Evolutionary conservation across 306 rosid genomes (phyloP).

Genomic region (Psophocarpus tetragonolobus): DNA sequence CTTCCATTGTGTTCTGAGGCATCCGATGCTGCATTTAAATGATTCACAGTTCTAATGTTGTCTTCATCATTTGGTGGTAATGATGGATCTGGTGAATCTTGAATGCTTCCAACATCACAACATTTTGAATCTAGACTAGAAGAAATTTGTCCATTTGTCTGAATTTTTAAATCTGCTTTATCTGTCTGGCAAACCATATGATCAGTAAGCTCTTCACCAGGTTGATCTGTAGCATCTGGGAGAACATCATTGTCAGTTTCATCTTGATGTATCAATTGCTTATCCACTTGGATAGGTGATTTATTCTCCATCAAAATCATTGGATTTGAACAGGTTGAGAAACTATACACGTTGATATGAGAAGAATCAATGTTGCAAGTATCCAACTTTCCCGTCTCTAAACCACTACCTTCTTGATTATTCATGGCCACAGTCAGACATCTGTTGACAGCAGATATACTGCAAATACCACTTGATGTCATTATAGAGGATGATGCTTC

Average conservation of each 20-base stretch:
- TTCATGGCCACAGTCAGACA: conserved; percentile 36
- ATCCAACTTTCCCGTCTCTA: conserved; percentile 35
- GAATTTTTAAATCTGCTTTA: conserved; percentile 36
- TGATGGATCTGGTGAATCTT: conserved; percentile 40
- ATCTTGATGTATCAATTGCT: conserved; percentile 40
- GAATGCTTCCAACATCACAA: conserved; percentile 39
- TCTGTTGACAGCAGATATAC: conserved; percentile 36
- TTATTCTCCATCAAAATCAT: conserved; percentile 36
- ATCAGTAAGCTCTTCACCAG: conserved; percentile 36
- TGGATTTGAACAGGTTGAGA: conserved; percentile 44
- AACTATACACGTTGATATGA: conserved; percentile 34
- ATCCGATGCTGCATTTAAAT: conserved; percentile 40
- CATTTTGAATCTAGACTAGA: conserved; percentile 42
- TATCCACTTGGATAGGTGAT: conserved; percentile 39
- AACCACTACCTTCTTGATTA: conserved; percentile 39
- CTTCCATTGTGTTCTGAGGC: conserved; percentile 36
- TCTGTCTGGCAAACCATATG: conserved; percentile 37
- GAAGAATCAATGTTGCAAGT: conserved; percentile 37
- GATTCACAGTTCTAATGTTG: conserved; percentile 30
- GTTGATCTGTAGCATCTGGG: conserved; percentile 37
- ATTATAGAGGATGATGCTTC: conserved; percentile 46
- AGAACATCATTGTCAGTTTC: conserved; percentile 39
- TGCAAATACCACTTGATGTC: conserved; percentile 38
- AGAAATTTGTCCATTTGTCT: conserved; percentile 32
- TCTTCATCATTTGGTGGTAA: conserved; percentile 40